phyloP scores from a whole-genome alignment of 2,329 filamentous ascomycete genomes.

The Trichoderma gracile region DNA sequence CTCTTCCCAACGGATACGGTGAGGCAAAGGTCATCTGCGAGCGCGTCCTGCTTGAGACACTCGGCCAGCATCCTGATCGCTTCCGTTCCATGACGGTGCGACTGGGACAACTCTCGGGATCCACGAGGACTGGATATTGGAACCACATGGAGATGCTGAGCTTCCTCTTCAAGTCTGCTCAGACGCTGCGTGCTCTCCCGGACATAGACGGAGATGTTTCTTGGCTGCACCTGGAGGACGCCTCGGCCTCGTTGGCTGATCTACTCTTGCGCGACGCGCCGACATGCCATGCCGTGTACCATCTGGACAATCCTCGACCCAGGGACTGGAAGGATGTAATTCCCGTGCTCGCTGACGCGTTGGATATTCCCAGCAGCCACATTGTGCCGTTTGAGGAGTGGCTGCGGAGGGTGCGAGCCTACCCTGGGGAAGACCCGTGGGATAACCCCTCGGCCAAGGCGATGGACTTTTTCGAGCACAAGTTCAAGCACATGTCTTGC shows the following conservation, averaged over 20 bases:
- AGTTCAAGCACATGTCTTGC: slow-evolving; percentile 28
- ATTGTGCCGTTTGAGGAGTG: neutral
- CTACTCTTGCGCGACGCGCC: too few relatives aligned
- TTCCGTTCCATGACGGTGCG: slow-evolving; percentile 50
- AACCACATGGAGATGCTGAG: slow-evolving; percentile 54
- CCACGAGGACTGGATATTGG: slow-evolving; percentile 52
- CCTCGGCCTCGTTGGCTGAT: slow-evolving; percentile 22
- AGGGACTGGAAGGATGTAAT: neutral
- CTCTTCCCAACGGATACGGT: slow-evolving; percentile 50
- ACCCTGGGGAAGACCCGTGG: neutral
- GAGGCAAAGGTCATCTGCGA: slow-evolving; percentile 56
- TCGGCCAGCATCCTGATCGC: slow-evolving; percentile 43
- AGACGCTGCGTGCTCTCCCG: slow-evolving; percentile 47
- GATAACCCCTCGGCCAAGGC: neutral
- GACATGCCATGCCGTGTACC: neutral
- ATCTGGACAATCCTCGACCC: neutral
- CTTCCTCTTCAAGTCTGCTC: slow-evolving; percentile 52
- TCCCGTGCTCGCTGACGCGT: slow-evolving; percentile 15
- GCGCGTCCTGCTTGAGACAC: slow-evolving; percentile 50
- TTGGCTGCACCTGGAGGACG: slow-evolving; percentile 50
- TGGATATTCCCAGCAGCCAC: slow-evolving; percentile 12
- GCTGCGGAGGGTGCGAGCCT: neutral
- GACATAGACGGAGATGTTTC: slow-evolving; percentile 43
- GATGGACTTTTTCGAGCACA: slow-evolving; percentile 26
- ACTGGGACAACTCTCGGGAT: slow-evolving; percentile 56